Evolutionary conservation across 2,329 filamentous ascomycete genomes (phyloP), one percentile per base, ranked within the genome.

Genomic region (Penicillium expansum): DNA sequence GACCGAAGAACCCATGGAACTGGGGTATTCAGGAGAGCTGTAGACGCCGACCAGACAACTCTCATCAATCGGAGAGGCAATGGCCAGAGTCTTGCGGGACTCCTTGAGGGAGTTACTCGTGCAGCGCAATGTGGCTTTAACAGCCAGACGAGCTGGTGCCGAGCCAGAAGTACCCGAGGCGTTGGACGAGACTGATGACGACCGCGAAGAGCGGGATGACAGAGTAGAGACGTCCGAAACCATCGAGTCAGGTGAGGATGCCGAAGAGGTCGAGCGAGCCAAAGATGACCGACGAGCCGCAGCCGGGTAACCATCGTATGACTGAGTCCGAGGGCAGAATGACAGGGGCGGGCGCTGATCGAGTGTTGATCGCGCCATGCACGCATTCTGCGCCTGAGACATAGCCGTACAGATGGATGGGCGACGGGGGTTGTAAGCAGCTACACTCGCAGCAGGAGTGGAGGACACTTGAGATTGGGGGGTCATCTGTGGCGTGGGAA

Each of bases 401-500:
- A 86, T 83, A 55, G 82, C 83, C 52, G 79, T 76, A 71, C 80
- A 79, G 73, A 86, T 84, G 38, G 84, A 85, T 42, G 83, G 78
- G 56, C 81, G 77, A 57, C 81, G 78, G 57, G 27, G 16, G 9
- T 78, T 76, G 60, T 76, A 76, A 59, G 76, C 74, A 64, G 76
- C 73, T 65, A 74, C 76, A 82, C 83, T 82, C 83, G 74, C 83
- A 74, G 83, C 83, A 84, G 84, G 83, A 82, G 83, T 83, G 73
- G 72, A 78, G 62, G 77, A 79, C 64, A 76, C 74, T 58, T 75
- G 74, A 45, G 80, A 77, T 61, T 83, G 82, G 37, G 85, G 84
- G 43, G 85, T 87, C 75, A 86, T 75, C 62, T 80, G 78, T 51
- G 85, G 84, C n/a, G 85, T 87, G 16, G 83, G 84, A 55, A 87